Conservation (phyloP, 2,329 filamentous ascomycete genomes). For the Teratosphaeria nubilosa region DNA sequence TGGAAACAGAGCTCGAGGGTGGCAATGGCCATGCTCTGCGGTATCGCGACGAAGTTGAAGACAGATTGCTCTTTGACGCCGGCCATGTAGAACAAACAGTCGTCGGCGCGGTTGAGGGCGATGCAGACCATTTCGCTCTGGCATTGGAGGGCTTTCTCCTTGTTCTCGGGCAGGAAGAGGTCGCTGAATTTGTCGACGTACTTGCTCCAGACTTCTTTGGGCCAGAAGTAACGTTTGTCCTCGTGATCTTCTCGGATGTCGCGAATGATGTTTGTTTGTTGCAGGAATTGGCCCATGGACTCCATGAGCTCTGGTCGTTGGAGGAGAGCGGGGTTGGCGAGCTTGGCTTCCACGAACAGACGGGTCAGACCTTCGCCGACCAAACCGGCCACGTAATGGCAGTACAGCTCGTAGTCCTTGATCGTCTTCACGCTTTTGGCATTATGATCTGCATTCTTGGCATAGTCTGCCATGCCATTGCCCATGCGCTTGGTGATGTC, state of each 20-base stretch:
- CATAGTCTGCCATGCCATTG: conserved; percentile 97
- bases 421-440: conserved; percentile 70
- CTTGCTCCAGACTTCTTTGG: conserved; percentile 93
- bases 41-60: conserved; percentile 98
- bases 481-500: conserved; percentile 94
- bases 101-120: conserved; percentile 74
- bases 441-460: conserved; percentile 63
- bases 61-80: conserved; percentile 91
- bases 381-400: conserved; percentile 96
- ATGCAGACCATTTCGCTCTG: conserved; percentile 91
- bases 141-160: conserved; percentile 69
- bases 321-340: conserved; percentile 76
- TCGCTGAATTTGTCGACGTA: conserved; percentile 84
- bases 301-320: conserved; percentile 73
- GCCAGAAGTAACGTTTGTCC: conserved; percentile 87
- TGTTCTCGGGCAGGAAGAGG: conserved; percentile 72
- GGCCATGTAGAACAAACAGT: conserved; percentile 96
- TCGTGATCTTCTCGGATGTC: conserved; percentile 84
- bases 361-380: conserved; percentile 88
- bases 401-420: conserved; percentile 90
- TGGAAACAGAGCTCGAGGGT: conserved; percentile 87
- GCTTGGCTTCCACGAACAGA: conserved; percentile 75
- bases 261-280: conserved; percentile 98
- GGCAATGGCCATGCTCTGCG: conserved; percentile 94
- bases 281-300: conserved; percentile 94